Evolutionary conservation across 2,329 filamentous ascomycete genomes (phyloP), one percentile per base, ranked within the genome.

Genomic region (Diaporthe ilicicola): DNA sequence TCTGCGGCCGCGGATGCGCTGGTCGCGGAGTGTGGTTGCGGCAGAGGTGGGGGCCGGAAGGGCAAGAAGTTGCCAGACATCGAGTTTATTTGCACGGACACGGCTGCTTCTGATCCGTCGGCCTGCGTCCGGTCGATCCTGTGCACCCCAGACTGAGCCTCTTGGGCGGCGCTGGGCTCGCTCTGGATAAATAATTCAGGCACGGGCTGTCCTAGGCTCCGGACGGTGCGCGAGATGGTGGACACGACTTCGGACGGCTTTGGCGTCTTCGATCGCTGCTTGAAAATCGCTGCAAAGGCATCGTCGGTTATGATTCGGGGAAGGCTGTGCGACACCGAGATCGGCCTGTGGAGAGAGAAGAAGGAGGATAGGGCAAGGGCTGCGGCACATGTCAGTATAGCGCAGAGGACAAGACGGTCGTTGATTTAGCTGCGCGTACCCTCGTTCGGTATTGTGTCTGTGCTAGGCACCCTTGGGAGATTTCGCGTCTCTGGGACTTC

Each of bases 311-410:
- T 88, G 24, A 88, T 85, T 76, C 89, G 90, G 69, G 93, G 96
- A 78, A 97, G 91, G 75, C 92, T 91, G 76, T 92, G 91, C 62
- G 92, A 94, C 75, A 98, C 90, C 69, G 94, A 97, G 78, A 99
- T 95, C 55, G 96, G 96, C 73, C 96, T 91, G 83, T 99, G 94
- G 75, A 97, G 92, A 74, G 95, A 97, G 86, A 98, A 98, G 87
- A 99, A 98, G 62, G 92, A 92, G 9, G 95, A 96, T 55, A 97
- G 86, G 74, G 93, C 92, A 73, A 98, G 88, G 78, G 97, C 96
- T 98, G 75, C 6, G 74, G 34, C 17, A 62, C 29, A 32, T n/a
- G 68, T 70, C 56, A 79, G 69, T 46, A 62, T 50, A 22, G 50
- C 8, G 76, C 73, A 64, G 66, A 70, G 32, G 66, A 55, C 17